These are phyloP conservation scores for Rhodotorula babjevae DNA, from an alignment of 768 basidiomycete species.

Conservation along the genomic window DNA sequence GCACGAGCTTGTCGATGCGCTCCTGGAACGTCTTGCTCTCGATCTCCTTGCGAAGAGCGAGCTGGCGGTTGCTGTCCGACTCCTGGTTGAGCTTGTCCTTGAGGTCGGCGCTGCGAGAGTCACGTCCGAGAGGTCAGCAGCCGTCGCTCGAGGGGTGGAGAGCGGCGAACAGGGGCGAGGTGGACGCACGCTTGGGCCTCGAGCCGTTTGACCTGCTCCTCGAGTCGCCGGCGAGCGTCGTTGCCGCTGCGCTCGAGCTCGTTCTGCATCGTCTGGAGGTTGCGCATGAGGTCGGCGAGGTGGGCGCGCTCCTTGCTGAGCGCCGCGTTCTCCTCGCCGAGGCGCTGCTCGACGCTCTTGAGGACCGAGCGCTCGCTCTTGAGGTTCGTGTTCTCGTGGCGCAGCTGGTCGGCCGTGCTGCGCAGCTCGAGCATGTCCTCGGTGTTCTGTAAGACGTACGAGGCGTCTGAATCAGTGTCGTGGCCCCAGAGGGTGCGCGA, in stretches of 20 bases:
- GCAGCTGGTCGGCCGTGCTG: constrained; percentile 48
- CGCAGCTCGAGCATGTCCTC: constrained; percentile 40
- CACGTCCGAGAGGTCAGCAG: too few relatives aligned
- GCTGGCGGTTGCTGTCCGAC: constrained; percentile 66
- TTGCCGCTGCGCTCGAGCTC: constrained; percentile 78
- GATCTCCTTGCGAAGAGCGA: constrained; percentile 73
- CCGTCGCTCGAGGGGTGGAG: background rate
- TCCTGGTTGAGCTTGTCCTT: constrained; percentile 66
- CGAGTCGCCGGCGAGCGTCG: constrained; percentile 74
- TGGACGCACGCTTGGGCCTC: constrained; percentile 70
- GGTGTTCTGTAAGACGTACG: constrained; percentile 14
- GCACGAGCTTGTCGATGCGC: constrained; percentile 65
- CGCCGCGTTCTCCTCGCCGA: constrained; percentile 78
- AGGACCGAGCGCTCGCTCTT: constrained; percentile 90
- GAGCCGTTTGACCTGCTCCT: constrained; percentile 70
- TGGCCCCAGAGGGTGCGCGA: constrained; percentile 50
- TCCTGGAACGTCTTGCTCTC: constrained; percentile 69
- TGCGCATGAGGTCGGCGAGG: constrained; percentile 78
- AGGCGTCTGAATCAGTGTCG: background rate
- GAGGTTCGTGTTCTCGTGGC: constrained; percentile 79
- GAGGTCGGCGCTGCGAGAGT: constrained; percentile 61
- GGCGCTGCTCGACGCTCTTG: constrained; percentile 76
- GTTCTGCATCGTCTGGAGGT: constrained; percentile 82
- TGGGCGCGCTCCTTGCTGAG: constrained; percentile 76
- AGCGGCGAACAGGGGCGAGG: constrained; percentile 19